Conservation (phyloP, 176 grass and related monocot species). For the Hyparrhenia diplandra region DNA sequence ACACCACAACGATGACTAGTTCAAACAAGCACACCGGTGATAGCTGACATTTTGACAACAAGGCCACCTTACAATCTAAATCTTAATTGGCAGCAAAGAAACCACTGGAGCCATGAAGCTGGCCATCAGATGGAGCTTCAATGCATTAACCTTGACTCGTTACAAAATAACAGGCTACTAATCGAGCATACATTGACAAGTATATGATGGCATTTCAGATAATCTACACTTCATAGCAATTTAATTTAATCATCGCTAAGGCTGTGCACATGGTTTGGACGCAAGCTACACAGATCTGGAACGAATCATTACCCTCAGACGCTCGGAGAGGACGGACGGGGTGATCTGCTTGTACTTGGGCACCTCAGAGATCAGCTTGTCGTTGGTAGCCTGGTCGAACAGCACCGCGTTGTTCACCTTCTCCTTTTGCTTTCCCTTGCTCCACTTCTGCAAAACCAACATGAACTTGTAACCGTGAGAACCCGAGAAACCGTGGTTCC, state of each 20-base stretch:
- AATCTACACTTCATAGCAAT: neutral
- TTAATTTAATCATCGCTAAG: neutral
- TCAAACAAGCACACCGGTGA: neutral
- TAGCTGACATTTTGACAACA: neutral
- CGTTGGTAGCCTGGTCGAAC: constrained; percentile 53
- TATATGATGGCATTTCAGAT: neutral
- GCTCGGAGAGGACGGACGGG: constrained; percentile 56
- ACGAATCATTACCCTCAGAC: constrained; percentile 35
- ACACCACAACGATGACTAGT: neutral
- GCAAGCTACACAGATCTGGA: neutral
- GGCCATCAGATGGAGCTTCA: neutral
- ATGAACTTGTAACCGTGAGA: neutral
- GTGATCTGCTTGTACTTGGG: constrained; percentile 67
- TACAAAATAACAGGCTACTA: neutral
- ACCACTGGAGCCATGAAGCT: neutral
- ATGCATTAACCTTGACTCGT: neutral
- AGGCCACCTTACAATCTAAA: neutral
- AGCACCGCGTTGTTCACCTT: constrained; percentile 63
- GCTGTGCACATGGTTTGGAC: too few species aligned
- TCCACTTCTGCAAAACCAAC: constrained; percentile 52
- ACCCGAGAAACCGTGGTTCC: neutral
- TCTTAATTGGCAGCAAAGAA: too few species aligned
- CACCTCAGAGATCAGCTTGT: constrained; percentile 48
- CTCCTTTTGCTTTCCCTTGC: constrained; percentile 74
- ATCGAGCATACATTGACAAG: neutral